Evolutionary conservation across 2,329 filamentous ascomycete genomes (phyloP).

Genomic region (Septoria petroselini): DNA sequence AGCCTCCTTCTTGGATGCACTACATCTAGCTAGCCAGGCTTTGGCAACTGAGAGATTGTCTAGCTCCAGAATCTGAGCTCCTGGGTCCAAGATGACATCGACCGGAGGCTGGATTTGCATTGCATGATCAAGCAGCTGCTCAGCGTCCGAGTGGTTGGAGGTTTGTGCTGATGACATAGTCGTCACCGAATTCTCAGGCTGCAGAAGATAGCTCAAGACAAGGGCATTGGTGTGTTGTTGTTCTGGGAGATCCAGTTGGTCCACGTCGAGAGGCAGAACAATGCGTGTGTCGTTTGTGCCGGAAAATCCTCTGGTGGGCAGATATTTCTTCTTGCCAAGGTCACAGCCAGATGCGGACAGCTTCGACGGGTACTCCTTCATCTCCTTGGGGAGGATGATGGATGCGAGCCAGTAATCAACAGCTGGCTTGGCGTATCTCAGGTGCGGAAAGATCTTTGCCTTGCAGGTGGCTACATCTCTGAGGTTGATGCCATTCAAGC

Average conservation of each 20-base stretch:
- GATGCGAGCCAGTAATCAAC: conserved; percentile 67
- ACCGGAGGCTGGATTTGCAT: conserved; percentile 41
- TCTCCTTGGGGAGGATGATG: conserved; percentile 63
- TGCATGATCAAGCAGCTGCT: conserved; percentile 47
- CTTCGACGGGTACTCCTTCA: conserved; percentile 63
- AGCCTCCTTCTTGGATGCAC: conserved; percentile 38
- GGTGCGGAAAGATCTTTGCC: conserved; percentile 38
- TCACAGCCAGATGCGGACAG: conserved; percentile 68
- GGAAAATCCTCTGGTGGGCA: conserved; percentile 64
- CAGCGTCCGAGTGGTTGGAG: conserved; percentile 17
- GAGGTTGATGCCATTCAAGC: conserved; percentile 32
- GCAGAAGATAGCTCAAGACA: conserved; percentile 59
- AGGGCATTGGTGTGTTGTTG: conserved; percentile 65
- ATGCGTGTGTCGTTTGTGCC: conserved; percentile 66
- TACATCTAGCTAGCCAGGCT: conserved; percentile 50
- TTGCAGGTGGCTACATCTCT: conserved; percentile 28
- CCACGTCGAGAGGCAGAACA: conserved; percentile 59
- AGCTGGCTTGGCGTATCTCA: conserved; percentile 52
- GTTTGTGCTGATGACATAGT: conserved; percentile 11
- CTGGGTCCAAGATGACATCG: conserved; percentile 66
- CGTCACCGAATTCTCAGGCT: conserved; percentile 47
- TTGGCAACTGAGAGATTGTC: conserved; percentile 56
- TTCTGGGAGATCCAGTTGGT: conserved; percentile 57
- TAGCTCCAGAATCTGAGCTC: conserved; percentile 66
- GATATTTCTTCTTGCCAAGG: conserved; percentile 53